These are phyloP conservation scores for Nitzschia sp. DNA, from an alignment of 108 stramenopile species.

Conservation along the genomic window DNA sequence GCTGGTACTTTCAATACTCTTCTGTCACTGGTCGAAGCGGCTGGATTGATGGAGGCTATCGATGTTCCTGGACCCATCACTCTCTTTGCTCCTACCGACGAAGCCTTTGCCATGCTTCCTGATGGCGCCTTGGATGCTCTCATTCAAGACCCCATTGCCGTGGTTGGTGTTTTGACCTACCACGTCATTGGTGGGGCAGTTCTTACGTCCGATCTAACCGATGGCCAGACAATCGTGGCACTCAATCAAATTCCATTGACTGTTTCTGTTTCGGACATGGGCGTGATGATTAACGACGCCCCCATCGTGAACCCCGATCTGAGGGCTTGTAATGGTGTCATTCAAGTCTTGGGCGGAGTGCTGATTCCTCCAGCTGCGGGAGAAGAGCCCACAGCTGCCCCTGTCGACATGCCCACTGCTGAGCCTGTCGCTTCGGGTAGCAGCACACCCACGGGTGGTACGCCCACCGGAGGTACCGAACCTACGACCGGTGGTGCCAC, in stretches of 20 bases:
- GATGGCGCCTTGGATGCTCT: not conserved
- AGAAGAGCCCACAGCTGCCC: not conserved
- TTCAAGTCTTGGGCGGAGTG: not conserved
- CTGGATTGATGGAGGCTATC: not conserved
- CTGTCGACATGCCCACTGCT: not conserved
- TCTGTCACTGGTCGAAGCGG: not conserved
- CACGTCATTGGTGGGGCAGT: not conserved
- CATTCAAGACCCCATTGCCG: not conserved
- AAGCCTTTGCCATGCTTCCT: not conserved
- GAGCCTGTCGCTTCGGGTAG: not conserved
- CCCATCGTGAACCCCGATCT: not conserved
- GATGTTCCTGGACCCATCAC: not conserved
- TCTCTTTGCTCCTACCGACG: not conserved
- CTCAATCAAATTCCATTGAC: not conserved
- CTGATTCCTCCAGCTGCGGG: not conserved
- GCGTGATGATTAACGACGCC: not conserved
- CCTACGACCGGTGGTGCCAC: not conserved
- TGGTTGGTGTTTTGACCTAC: not conserved
- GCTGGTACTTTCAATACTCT: not conserved
- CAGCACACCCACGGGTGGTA: not conserved
- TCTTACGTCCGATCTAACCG: not conserved
- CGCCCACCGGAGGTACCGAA: no score
- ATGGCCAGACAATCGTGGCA: not conserved
- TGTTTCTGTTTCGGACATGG: not conserved
- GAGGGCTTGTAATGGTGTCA: not conserved